Evolutionary conservation across 352 stramenopile genomes (phyloP), one percentile per base, ranked within the genome.

Genomic region (Globisporangium heterothallicum): DNA sequence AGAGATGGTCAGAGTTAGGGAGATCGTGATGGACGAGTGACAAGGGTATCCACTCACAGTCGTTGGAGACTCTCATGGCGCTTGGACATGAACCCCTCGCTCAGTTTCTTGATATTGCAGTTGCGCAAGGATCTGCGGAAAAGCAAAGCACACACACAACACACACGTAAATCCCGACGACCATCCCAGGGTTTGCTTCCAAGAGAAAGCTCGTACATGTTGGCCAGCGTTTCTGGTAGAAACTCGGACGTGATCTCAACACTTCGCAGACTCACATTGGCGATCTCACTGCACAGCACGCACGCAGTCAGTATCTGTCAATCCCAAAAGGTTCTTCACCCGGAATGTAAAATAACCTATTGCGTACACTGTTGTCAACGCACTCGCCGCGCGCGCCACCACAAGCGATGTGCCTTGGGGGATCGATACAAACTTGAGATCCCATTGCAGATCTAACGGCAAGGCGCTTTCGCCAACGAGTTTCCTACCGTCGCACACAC

Each of bases 401-500:
- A 50, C 14, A 7, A 50, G 44, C 26, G 44, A 21, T 3, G 24
- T 22, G 27, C 24, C 24, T 19, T 27, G 27, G 10, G 25, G 42
- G 5, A 21, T 22, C 26, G 3, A 41, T 14, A 36, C 26, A 25
- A 34, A 22, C 9, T 50, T 50, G 26, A 50, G 35, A 32, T 50
- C 44, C 44, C 44, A 50, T 50, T 32, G 22, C 9, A 50, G n/a
- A 32, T 50, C 27, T 32, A 50, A 14, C 6, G 44, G 26, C 44
- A 12, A 24, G n/a, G n/a, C 16, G 18, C 44, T 50, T 14, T 41
- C 44, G 22, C 44, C 44, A 7, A 50, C 26, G 2, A 50, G 24
- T 32, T 27, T 41, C 32, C 32, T 38, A 36, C 16, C 6, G 32
- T 38, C 12, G n/a, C 12, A 38, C 32, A 38, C 32, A 9, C 32